Evolutionary conservation across 768 basidiomycete genomes (phyloP).

Genomic region (Naganishia vishniacii): DNA sequence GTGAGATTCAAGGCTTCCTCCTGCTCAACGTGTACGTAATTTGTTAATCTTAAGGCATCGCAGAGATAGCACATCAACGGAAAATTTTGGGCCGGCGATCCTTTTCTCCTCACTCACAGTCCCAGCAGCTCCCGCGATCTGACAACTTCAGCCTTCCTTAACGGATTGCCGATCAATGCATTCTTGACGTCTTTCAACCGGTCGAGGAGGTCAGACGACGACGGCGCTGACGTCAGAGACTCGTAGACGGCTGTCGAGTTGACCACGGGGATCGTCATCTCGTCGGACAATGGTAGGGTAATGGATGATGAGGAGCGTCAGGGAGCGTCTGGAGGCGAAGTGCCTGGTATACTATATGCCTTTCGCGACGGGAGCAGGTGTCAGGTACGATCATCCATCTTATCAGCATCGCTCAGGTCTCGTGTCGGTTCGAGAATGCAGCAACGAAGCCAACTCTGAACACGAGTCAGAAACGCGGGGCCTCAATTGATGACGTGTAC

Average conservation of each 20-base stretch:
- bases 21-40: slow-evolving; percentile 15
- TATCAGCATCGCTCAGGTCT: too few relatives aligned
- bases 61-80: not conserved
- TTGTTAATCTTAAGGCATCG: not conserved
- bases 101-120: slow-evolving; percentile 14
- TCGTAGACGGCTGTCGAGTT: slow-evolving; percentile 10
- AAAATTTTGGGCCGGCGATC: too few relatives aligned
- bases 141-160: slow-evolving; percentile 40
- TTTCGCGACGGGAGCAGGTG: too few relatives aligned
- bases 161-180: slow-evolving; percentile 44
- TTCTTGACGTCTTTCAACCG: slow-evolving; percentile 46
- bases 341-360: too few relatives aligned
- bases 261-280: slow-evolving; percentile 10
- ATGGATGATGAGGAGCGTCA: not conserved
- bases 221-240: slow-evolving; percentile 7
- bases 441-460: too few relatives aligned
- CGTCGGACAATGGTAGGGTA: not conserved
- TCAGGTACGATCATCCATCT: too few relatives aligned
- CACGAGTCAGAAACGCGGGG: too few relatives aligned
- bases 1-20: not conserved
- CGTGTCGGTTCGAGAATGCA: too few relatives aligned
- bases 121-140: slow-evolving; percentile 2
- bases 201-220: slow-evolving; percentile 5
- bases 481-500: slow-evolving; percentile 1
- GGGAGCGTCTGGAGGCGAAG: not conserved